phyloP scores from a whole-genome alignment of 23 red algal species.

The Gracilaria vermiculophylla region DNA sequence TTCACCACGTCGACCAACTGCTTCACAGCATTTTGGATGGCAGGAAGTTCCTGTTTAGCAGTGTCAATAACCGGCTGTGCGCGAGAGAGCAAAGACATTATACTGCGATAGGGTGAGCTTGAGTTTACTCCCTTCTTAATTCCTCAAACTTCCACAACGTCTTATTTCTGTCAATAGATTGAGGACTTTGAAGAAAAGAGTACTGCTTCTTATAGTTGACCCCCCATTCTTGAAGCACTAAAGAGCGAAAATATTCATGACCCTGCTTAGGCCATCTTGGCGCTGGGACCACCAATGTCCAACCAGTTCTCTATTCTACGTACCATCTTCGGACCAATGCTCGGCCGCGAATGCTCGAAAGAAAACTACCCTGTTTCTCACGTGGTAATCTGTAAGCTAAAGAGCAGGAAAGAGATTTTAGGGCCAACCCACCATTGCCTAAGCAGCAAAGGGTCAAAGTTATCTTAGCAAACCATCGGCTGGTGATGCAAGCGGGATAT shows the following conservation, averaged over 20 bases:
- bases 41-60: not conserved
- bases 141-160: not conserved
- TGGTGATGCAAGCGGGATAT: not conserved
- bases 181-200: not conserved
- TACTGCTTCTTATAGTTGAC: not conserved
- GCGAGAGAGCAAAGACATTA: conserved; percentile 3
- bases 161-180: not conserved
- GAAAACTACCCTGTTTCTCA: not conserved
- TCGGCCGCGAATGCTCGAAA: not conserved
- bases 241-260: not conserved
- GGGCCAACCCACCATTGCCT: too few species aligned
- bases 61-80: conserved; percentile 27
- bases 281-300: not conserved
- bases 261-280: not conserved
- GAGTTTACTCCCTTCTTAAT: not conserved
- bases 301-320: not conserved
- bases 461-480: not conserved
- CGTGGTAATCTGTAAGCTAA: not conserved
- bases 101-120: not conserved
- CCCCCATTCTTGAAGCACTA: not conserved
- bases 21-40: conserved; percentile 15
- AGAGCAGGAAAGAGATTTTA: not conserved
- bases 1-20: not conserved
- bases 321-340: not conserved
- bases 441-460: not conserved